Evolutionary conservation across 345 rosid genomes (phyloP).

Genomic region (Excoecaria agallocha): DNA sequence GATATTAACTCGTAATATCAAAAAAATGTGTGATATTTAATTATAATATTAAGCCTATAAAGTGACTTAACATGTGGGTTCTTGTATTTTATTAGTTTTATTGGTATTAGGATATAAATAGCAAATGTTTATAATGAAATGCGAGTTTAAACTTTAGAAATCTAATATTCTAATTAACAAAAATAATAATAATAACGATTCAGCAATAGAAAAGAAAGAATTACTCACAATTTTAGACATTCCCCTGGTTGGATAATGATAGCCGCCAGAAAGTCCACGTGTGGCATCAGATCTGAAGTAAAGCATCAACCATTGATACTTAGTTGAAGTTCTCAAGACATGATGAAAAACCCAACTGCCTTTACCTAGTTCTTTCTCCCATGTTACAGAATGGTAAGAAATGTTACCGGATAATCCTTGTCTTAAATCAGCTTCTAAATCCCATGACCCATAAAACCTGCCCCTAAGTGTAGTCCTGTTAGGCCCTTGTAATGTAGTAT

Average conservation of each 20-base stretch:
- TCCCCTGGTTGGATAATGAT: constrained; percentile 30
- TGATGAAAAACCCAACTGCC: constrained; percentile 31
- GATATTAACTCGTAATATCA: too few relatives aligned
- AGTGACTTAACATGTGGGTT: too few relatives aligned
- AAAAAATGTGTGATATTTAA: too few relatives aligned
- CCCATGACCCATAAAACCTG: constrained; percentile 79
- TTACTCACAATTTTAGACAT: constrained; percentile 29
- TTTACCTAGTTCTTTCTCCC: constrained; percentile 24
- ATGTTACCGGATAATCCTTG: constrained; percentile 5
- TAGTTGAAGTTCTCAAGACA: constrained; percentile 26
- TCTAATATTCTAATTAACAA: too few relatives aligned
- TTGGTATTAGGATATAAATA: too few relatives aligned
- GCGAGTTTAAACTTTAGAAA: too few relatives aligned
- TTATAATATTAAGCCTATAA: too few relatives aligned
- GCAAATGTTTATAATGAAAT: too few relatives aligned
- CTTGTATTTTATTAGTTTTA: too few relatives aligned
- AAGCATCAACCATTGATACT: constrained; percentile 35
- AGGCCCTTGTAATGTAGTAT: constrained; percentile 40
- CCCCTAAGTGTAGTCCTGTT: constrained; percentile 53
- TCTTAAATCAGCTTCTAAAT: constrained; percentile 36
- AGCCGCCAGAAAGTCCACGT: constrained; percentile 26
- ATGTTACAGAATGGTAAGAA: constrained; percentile 23
- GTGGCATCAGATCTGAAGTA: constrained; percentile 34
- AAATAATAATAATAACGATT: background rate
- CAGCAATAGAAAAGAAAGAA: background rate